Evolutionary conservation across 768 basidiomycete genomes (phyloP).

Genomic region (Xerocomus spinulosus): DNA sequence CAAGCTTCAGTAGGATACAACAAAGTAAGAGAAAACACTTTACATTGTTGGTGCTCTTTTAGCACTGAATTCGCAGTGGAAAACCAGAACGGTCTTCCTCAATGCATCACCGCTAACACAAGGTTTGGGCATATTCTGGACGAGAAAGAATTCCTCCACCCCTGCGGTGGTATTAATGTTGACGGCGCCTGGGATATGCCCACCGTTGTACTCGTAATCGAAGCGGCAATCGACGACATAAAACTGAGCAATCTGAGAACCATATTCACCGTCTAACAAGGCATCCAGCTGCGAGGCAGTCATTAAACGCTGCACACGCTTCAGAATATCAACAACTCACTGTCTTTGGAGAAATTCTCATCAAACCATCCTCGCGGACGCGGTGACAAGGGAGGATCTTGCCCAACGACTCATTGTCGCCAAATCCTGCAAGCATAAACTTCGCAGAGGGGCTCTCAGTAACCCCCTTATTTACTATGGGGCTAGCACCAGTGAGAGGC

Average conservation of each 20-base stretch:
- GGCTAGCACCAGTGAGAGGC: slow-evolving; percentile 64
- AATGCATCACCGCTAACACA: slow-evolving; percentile 69
- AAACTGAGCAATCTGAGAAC: slow-evolving; percentile 58
- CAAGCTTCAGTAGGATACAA: slow-evolving; percentile 5
- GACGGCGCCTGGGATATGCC: slow-evolving; percentile 87
- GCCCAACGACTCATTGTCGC: slow-evolving; percentile 88
- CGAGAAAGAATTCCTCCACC: slow-evolving; percentile 79
- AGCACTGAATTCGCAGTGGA: slow-evolving; percentile 97
- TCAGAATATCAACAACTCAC: slow-evolving; percentile 41
- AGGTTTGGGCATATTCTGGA: slow-evolving; percentile 54
- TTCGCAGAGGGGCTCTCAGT: slow-evolving; percentile 57
- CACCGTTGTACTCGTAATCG: slow-evolving; percentile 92
- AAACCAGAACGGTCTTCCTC: slow-evolving; percentile 82
- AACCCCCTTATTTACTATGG: slow-evolving; percentile 38
- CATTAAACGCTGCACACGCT: not conserved
- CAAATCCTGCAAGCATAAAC: slow-evolving; percentile 66
- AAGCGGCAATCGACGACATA: slow-evolving; percentile 95
- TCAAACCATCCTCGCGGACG: slow-evolving; percentile 91
- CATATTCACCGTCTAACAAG: slow-evolving; percentile 72
- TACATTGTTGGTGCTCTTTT: slow-evolving; percentile 97
- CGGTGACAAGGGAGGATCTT: slow-evolving; percentile 93
- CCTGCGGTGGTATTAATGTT: slow-evolving; percentile 81
- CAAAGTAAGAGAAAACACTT: slow-evolving; percentile 27
- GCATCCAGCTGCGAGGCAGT: slow-evolving; percentile 56
- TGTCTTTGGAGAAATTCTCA: slow-evolving; percentile 79